These are phyloP conservation scores for Detonula confervacea DNA, from an alignment of 352 stramenopile species.

Conservation along the genomic window DNA sequence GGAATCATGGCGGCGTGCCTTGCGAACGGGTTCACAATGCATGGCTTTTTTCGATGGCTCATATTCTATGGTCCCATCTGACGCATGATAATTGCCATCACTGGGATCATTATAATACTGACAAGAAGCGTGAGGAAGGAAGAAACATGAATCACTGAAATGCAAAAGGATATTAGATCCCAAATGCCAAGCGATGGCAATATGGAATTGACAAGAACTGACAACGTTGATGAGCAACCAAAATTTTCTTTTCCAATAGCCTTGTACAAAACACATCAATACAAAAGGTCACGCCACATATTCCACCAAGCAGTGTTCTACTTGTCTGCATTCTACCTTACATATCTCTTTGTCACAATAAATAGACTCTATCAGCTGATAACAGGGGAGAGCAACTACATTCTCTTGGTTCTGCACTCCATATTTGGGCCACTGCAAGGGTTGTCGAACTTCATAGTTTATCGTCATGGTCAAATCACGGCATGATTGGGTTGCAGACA, in stretches of 20 bases:
- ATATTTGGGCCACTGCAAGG: constrained; percentile 30
- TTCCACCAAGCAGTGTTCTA: constrained; percentile 55
- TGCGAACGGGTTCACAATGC: constrained; percentile 39
- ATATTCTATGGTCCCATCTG: constrained; percentile 43
- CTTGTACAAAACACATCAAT: background rate
- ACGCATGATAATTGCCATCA: constrained; percentile 17
- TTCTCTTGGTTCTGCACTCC: constrained; percentile 16
- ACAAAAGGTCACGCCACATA: constrained; percentile 29
- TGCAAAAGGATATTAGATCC: constrained; percentile 7
- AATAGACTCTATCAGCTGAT: constrained; percentile 38
- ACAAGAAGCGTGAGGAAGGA: constrained; percentile 13
- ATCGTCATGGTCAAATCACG: constrained; percentile 24
- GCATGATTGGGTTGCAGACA: background rate
- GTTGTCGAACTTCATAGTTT: constrained; percentile 38
- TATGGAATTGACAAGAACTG: background rate
- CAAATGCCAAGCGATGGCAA: background rate
- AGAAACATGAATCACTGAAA: constrained; percentile 20
- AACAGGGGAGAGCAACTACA: constrained; percentile 1
- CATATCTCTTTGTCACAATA: constrained; percentile 45
- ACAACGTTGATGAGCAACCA: background rate
- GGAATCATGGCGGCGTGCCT: background rate
- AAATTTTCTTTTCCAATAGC: background rate
- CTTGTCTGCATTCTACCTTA: constrained; percentile 54
- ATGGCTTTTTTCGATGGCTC: constrained; percentile 36
- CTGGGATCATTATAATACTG: constrained; percentile 22